Base-by-base conservation (phyloP, 2,329 filamentous ascomycete genomes). In the Paracoccidioides brasiliensis region DNA sequence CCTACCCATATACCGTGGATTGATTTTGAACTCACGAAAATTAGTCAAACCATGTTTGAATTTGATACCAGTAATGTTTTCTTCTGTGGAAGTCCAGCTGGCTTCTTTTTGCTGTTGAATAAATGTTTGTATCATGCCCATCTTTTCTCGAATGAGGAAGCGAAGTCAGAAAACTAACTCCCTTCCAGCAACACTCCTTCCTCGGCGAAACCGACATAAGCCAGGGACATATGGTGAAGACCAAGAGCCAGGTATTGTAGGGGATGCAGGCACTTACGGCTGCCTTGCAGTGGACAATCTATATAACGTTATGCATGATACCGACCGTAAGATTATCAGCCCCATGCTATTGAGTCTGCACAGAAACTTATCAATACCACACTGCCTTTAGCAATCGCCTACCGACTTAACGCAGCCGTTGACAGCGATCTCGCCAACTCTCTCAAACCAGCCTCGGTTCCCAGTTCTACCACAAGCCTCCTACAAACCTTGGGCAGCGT, bases 221-320 rank as follows among this genome's bases (percentile, higher is more conserved):
- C 82, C 87, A 0, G 88, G 85, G 4, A 82, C 83, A 22, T 83
- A 90, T 58, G 71, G 76, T 0, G 79, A 78, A 15, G 84, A 89
- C 60, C 70, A 72, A 22, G 71, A 77, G 12, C 77, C 78, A 5
- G 76, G 77, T 5, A 80, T 97, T 37, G 85, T 85, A n/a, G 87
- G 86, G n/a, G 81, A 89, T 43, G 78, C 78, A 15, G 90, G 88
- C 35, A 81, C 77, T 5, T 95, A 95, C 68, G 93, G 93, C 15
- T 97, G 93, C 68, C 75, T 97, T 33, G 88, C 91, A 0, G 86
- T 97, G 1, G 89, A 97, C 72, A 98, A 97, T 67, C 80, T 98
- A 56, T 98, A 97, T 76, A 98, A 98, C 64, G 80, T 98, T 60
- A 81, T 97, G 66, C 83, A 85, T 61, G 80, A 80, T 38, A 84